Base-by-base conservation (phyloP, 306 rosid species). In the Gleditsia sinensis region DNA sequence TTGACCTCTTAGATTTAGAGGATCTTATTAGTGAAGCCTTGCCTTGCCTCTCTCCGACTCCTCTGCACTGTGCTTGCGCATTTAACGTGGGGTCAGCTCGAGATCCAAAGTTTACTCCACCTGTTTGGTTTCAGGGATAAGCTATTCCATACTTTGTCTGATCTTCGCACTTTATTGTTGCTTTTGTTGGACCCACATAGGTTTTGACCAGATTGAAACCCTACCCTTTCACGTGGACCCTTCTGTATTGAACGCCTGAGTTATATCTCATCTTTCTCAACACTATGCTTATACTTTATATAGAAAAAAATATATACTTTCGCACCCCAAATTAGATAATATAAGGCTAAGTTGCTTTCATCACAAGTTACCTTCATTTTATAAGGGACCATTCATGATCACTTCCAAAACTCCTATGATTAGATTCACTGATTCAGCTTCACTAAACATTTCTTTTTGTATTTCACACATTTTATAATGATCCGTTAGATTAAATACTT, bases 71-170 rank as follows among this genome's bases (percentile, higher is more conserved):
- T 79, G 80, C 58, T 62, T 65, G 76, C 78, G 87, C 84, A 83
- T 80, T 82, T 67, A 82, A 42, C 7, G n/a, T 33, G 23, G 14
- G 19, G 17, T 8, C 19, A 56, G 78, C 88, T 48, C 70, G 65
- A 80, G 86, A 85, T 85, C 89, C 86, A 69, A 83, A 59, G 68
- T 51, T 73, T 70, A 0, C 66, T 65, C 51, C 2, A 4, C 3
- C 58, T 42, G 74, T 58, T 81, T 87, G 85, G 42, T 7, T 1
- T 30, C 54, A 9, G 24, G 36, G 16, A 9, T 79, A 59, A 6
- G 16, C 14, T 23, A 1, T 10, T 46, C 54, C 60, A 13, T 11
- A 2, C 46, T 28, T 2, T 16, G 45, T 72, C 43, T 43, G 45
- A 13, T 59, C 34, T n/a, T n/a, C n/a, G 58, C 46, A 42, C 80